Conservation (phyloP, 2,329 filamentous ascomycete species). For the Fusarium sp. region DNA sequence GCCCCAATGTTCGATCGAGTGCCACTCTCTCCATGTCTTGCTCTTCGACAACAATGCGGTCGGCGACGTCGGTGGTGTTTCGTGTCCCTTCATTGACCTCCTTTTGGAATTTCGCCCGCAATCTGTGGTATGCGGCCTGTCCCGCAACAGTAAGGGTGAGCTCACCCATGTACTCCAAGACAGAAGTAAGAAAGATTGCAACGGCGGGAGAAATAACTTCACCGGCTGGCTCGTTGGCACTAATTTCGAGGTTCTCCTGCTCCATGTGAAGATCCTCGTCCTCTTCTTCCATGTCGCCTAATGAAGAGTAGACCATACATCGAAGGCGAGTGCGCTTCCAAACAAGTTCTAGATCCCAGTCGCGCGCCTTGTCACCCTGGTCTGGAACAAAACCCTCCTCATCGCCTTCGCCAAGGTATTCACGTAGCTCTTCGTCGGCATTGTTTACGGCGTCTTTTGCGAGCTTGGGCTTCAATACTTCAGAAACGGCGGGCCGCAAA, state of each 20-base stretch:
- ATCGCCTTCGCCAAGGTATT: slow-evolving; percentile 84
- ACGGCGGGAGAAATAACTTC: slow-evolving; percentile 88
- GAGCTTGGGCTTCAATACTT: slow-evolving; percentile 89
- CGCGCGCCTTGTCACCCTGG: slow-evolving; percentile 63
- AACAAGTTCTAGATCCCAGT: slow-evolving; percentile 91
- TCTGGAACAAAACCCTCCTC: slow-evolving; percentile 77
- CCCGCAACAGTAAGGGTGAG: slow-evolving; percentile 89
- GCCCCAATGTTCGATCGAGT: slow-evolving; percentile 86
- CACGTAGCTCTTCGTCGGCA: slow-evolving; percentile 87
- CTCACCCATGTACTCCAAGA: slow-evolving; percentile 94
- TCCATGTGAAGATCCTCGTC: slow-evolving; percentile 93
- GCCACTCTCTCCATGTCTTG: slow-evolving; percentile 93
- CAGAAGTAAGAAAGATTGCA: slow-evolving; percentile 94
- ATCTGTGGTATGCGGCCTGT: slow-evolving; percentile 82
- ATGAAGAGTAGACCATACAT: slow-evolving; percentile 97
- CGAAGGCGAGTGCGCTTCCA: slow-evolving; percentile 94
- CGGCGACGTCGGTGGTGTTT: slow-evolving; percentile 64
- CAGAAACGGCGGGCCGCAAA: slow-evolving; percentile 84
- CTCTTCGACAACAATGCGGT: slow-evolving; percentile 87
- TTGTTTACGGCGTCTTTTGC: slow-evolving; percentile 86
- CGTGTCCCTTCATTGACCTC: slow-evolving; percentile 67
- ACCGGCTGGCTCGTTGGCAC: slow-evolving; percentile 68
- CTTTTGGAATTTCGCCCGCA: slow-evolving; percentile 70
- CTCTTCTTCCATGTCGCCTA: slow-evolving; percentile 97
- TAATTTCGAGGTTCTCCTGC: slow-evolving; percentile 77